Evolutionary conservation across 345 rosid genomes (phyloP), one percentile per base, ranked within the genome.

Genomic region (Adansonia digitata): DNA sequence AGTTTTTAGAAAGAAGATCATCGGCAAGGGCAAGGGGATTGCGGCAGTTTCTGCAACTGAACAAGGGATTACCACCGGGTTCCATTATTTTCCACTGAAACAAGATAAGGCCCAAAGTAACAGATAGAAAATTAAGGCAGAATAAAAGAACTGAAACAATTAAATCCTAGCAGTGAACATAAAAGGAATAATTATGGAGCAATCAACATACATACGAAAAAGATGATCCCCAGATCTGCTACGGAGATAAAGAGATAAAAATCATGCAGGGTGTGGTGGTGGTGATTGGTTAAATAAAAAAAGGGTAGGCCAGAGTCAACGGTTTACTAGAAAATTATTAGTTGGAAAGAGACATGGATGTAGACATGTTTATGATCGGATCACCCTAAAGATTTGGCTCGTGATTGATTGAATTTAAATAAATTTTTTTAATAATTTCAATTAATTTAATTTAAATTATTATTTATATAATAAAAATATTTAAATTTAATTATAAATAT

Each of bases 21-120:
- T 42, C 22, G 5, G 20, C 69, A 15, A 74, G 57, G 56, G 88
- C 85, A 57, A 80, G 76, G 14, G 84, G 85, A 56, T 78, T 82
- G 22, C 76, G 69, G 67, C 84, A 81, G 65, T 82, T 82, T 42
- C 75, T 72, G 83, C 88, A 85, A 57, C 76, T 85, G 76, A 43
- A 81, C 14, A 81, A 20, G 43, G 76, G 65, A 27, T 48, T 29
- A 9, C 64, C 56, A 34, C 31, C 56, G 22, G 4, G 17, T 43
- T 70, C 84, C 78, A 37, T 59, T 59, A 1, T 13, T 24, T 2
- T 69, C 59, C 76, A 73, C 53, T 10, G 26, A 26, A 46, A 18
- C 40, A 17, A 7, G 9, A 52, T 66, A 68, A 29, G 12, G 12
- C 12, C 34, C 37, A 5, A 1, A 42, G 45, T 37, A 12, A 1